Evolutionary conservation across 116 monocot genomes (phyloP), one percentile per base, ranked within the genome.

Genomic region (Dioscorea cayenensis): DNA sequence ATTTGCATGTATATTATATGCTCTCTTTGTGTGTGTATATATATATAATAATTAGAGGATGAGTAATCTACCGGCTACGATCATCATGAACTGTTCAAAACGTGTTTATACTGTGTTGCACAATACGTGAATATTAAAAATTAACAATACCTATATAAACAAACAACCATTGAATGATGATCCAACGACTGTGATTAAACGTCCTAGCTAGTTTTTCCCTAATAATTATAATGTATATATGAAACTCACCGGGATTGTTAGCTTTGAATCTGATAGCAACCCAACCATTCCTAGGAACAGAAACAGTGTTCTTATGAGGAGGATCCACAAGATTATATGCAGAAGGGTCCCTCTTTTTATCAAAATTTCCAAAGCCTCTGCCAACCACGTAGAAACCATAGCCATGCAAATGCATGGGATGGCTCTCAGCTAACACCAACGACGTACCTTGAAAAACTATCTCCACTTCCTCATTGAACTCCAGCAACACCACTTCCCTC

Each of bases 371-470:
- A 8, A 36, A 5, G 4, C 84, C 84, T n/a, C 65, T 71, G 18
- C 80, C 84, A 29, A 84, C 6, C 60, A 84, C 84, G 77, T 83
- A 87, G 68, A 86, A 86, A 48, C 83, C 76, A 27, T 83, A 79
- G 13, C 86, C 86, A 60, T 86, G 86, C 38, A 86, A 68, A 48
- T 86, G 86, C 83, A 83, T 83, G 38, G 83, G 86, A 77, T 86
- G 86, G 60, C 79, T 75, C 74, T 86, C 86, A 4, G 23, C 65
- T 13, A 35, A 16, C 28, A 65, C 28, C 65, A 65, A 4, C 28
- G 28, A 32, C 3, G 65, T 65, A 8, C 65, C 65, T 32, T 63
- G 65, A 0, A 65, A 18, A 9, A 65, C 65, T 0, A 65, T 16
- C 65, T 65, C 65, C 65, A 35, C 32, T 5, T 25, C 25, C 2